Evolutionary conservation across 1,284 basidiomycete genomes (phyloP).

Genomic region (Cutaneotrichosporon curvatum): DNA sequence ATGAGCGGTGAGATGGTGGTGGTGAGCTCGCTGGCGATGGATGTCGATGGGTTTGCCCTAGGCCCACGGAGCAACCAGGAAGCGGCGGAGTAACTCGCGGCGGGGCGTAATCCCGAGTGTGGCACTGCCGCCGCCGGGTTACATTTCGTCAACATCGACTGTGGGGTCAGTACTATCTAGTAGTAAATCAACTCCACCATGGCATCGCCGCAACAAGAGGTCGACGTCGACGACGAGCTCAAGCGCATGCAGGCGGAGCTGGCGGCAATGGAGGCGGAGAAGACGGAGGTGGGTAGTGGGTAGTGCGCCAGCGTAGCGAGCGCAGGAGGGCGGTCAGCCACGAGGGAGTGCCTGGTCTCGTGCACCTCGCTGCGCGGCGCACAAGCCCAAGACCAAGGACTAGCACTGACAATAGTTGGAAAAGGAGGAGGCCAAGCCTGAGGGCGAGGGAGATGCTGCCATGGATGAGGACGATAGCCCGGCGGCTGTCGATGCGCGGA

Average conservation of each 20-base stretch:
- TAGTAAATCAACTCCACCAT: constrained; percentile 25
- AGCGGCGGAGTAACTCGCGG: background rate
- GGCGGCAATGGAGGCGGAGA: constrained; percentile 79
- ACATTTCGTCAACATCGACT: too few species aligned
- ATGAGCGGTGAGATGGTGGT: constrained; percentile 6
- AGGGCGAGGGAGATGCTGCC: constrained; percentile 49
- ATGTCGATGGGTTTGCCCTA: background rate
- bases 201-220: constrained; percentile 35
- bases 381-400: constrained; percentile 1
- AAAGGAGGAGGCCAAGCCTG: constrained; percentile 10
- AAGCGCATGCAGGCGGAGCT: constrained; percentile 80
- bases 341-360: too few species aligned
- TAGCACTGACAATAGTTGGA: constrained; percentile 9
- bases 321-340: too few species aligned
- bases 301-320: background rate
- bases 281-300: constrained; percentile 52
- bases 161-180: too few species aligned
- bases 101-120: background rate
- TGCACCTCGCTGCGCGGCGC: too few species aligned
- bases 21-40: constrained; percentile 1
- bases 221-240: constrained; percentile 48
- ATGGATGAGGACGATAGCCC: constrained; percentile 53
- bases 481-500: constrained; percentile 71
- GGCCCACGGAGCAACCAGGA: background rate
- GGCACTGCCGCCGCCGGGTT: background rate